phyloP scores from a whole-genome alignment of 108 stramenopile species.

The Mayamaea pseudoterrestris region DNA sequence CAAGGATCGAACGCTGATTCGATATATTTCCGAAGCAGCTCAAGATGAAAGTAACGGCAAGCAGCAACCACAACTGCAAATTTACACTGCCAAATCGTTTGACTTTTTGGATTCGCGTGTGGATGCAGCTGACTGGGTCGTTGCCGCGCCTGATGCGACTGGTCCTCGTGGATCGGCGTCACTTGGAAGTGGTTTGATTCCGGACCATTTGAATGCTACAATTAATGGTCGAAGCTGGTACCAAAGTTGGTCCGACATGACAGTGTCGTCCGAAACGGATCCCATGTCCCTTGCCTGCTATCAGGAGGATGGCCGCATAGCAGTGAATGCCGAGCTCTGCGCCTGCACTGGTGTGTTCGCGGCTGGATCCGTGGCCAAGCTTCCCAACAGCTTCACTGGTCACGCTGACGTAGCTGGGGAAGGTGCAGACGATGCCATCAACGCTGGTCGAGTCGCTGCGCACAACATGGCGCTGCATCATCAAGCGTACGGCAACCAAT shows the following conservation, averaged over 20 bases:
- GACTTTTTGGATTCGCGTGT: conserved; percentile 56
- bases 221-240: conserved; percentile 39
- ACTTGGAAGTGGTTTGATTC: conserved; percentile 26
- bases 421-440: conserved; percentile 33
- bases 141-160: conserved; percentile 57
- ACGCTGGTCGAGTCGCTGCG: conserved; percentile 63
- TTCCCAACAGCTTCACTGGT: conserved; percentile 55
- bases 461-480: conserved; percentile 54
- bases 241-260: conserved; percentile 26
- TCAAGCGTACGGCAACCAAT: background rate
- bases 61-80: conserved; percentile 12
- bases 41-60: background rate
- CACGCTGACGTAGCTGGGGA: conserved; percentile 64
- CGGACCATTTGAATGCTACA: conserved; percentile 19
- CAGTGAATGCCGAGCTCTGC: conserved; percentile 50
- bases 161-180: conserved; percentile 56
- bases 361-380: conserved; percentile 72
- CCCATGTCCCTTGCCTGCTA: conserved; percentile 59
- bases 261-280: conserved; percentile 14
- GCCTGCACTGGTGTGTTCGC: conserved; percentile 64
- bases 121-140: conserved; percentile 39
- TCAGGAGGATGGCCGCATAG: conserved; percentile 63
- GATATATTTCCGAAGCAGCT: conserved; percentile 39
- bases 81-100: conserved; percentile 70
- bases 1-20: conserved; percentile 57